These are phyloP conservation scores for Coemansia sp. DNA, from an alignment of 192 early-diverging fungal genomes.

Conservation along the genomic window DNA sequence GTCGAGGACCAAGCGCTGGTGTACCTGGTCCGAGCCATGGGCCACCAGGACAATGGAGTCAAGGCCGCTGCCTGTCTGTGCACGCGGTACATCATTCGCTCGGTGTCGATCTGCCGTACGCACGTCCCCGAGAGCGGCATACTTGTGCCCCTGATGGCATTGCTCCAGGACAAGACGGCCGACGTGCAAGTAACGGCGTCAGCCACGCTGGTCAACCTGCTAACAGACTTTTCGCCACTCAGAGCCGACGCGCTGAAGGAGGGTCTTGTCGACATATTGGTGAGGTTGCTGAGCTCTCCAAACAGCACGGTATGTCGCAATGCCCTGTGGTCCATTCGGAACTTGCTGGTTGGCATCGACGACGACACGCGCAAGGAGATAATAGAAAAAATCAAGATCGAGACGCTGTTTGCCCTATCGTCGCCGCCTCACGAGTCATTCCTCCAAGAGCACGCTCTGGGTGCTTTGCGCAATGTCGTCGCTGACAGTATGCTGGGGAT, in stretches of 20 bases:
- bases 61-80: constrained; percentile 51
- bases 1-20: constrained; percentile 28
- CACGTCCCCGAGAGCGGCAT: constrained; percentile 50
- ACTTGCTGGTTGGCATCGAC: constrained; percentile 31
- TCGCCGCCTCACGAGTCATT: constrained; percentile 13
- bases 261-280: constrained; percentile 33
- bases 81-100: constrained; percentile 50
- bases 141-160: constrained; percentile 31
- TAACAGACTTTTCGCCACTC: constrained; percentile 48
- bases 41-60: constrained; percentile 29
- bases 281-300: constrained; percentile 17
- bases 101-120: constrained; percentile 55
- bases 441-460: constrained; percentile 40
- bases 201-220: constrained; percentile 46
- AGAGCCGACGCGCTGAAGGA: constrained; percentile 42
- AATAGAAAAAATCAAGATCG: constrained; percentile 24
- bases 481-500: constrained; percentile 32
- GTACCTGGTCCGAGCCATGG: constrained; percentile 43
- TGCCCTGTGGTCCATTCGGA: constrained; percentile 50
- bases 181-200: constrained; percentile 46
- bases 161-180: constrained; percentile 15
- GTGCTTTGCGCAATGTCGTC: constrained; percentile 39
- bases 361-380: constrained; percentile 40
- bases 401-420: constrained; percentile 23
- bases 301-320: constrained; percentile 31